Evolutionary conservation across 306 rosid species (phyloP), one percentile per base, ranked within the genome.

Genomic region (Pterocarpus santalinus): DNA sequence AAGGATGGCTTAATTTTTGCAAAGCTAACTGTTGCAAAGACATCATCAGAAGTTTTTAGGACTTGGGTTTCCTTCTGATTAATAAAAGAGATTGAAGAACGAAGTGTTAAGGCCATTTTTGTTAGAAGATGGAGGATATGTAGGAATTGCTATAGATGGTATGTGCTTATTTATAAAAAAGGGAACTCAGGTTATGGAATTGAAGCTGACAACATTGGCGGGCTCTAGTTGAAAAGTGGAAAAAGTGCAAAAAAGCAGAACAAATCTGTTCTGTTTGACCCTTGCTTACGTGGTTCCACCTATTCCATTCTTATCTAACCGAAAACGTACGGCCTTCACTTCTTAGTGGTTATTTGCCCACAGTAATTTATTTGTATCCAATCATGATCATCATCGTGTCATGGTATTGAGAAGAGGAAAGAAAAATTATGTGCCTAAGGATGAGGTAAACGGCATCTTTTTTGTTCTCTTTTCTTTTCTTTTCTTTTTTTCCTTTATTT

Each of bases 51-150:
- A 16, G 85, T 56, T 82, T 83, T 91, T 3, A 80, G 66, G 87
- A 69, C 53, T 46, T 79, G 85, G 88, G 80, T 63, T 43, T 91
- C 97, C 49, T 82, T 90, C 46, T 76, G 92, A 70, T 70, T 87
- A 53, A 95, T 78, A 58, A 89, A 87, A 53, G 89, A 90, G 57
- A 83, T 58, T 52, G 98, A 93, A 34, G 92, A 92, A 80, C 90
- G 92, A 81, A 93, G 83, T 5, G 92, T 89, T 73, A 88, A 75
- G 78, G 99, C 75, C 99, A 96, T 96, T 12, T 47, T 12, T 55
- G 22, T 28, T 35, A 28, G 34, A 76, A 76, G 72, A 69, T 47
- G 61, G 51, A 72, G 15, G 17, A 51, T 69, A n/a, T 76, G 81
- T 73, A 63, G 69, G 78, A 81, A 82, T 73, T 80, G 9, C 32